phyloP scores from a whole-genome alignment of 78 protist species.

The Guillardia theta region DNA sequence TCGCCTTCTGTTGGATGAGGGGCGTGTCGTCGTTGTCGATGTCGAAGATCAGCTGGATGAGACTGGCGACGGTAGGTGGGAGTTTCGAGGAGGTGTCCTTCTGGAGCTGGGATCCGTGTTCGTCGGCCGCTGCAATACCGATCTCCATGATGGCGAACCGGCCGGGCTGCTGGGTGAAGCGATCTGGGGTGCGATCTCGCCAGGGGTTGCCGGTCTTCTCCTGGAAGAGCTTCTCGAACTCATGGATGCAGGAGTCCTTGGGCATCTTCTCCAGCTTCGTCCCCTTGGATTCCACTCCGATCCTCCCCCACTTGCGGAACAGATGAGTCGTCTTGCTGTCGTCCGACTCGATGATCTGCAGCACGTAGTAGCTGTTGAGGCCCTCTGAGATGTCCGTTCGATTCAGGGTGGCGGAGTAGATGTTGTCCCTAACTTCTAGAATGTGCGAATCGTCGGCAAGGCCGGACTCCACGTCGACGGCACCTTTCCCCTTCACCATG shows the following conservation, averaged over 20 bases:
- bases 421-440: background rate
- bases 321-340: background rate
- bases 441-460: constrained; percentile 26
- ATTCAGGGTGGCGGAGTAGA: background rate
- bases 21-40: no score
- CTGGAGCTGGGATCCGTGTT: background rate
- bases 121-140: background rate
- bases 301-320: constrained; percentile 5
- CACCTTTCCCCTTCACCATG: constrained; percentile 37
- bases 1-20: no score
- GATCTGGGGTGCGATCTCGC: background rate
- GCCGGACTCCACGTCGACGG: constrained; percentile 23
- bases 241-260: background rate
- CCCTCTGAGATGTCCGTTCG: background rate
- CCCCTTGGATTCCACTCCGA: background rate
- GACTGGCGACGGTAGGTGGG: background rate
- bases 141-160: background rate
- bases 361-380: background rate
- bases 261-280: background rate
- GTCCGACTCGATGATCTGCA: background rate
- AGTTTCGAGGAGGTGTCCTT: background rate
- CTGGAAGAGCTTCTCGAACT: background rate
- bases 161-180: background rate
- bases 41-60: background rate
- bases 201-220: background rate